phyloP scores from a whole-genome alignment of 345 rosid species.

The Linum lewisii region DNA sequence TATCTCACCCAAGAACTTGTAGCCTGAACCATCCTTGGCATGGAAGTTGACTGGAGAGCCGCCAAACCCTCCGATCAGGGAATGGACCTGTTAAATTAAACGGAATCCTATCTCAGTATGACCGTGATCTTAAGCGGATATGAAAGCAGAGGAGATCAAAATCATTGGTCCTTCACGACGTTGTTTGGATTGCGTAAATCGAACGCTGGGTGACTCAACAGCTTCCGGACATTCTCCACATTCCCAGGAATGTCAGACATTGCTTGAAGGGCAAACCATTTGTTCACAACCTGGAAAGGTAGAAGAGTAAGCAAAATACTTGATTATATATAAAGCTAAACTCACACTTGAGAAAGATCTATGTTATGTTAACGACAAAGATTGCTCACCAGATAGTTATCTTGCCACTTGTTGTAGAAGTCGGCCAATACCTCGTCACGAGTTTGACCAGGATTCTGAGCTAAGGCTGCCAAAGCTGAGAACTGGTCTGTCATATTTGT shows the following conservation, averaged over 20 bases:
- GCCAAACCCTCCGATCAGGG: conserved; percentile 79
- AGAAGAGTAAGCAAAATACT: no score
- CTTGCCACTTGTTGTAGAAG: conserved; percentile 83
- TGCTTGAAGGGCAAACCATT: conserved; percentile 96
- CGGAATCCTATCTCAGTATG: neutral
- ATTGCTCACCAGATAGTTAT: conserved; percentile 59
- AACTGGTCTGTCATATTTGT: conserved; percentile 89
- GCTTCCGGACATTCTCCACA: conserved; percentile 68
- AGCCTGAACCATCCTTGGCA: conserved; percentile 93
- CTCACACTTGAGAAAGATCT: neutral
- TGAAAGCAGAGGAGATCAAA: neutral
- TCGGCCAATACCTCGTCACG: conserved; percentile 76
- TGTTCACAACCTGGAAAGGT: conserved; percentile 70
- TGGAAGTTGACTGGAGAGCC: conserved; percentile 88
- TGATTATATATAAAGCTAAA: neutral
- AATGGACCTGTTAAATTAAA: conserved; percentile 45
- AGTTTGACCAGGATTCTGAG: conserved; percentile 62
- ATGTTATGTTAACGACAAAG: neutral
- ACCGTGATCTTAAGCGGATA: neutral
- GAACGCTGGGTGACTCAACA: conserved; percentile 72
- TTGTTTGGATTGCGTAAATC: conserved; percentile 92
- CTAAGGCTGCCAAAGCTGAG: conserved; percentile 85
- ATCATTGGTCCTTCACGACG: conserved; percentile 23
- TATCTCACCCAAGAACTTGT: conserved; percentile 84
- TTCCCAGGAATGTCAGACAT: conserved; percentile 74